Evolutionary conservation across 2,329 filamentous ascomycete genomes (phyloP), one percentile per base, ranked within the genome.

Genomic region (Microsporum ferrugineum): DNA sequence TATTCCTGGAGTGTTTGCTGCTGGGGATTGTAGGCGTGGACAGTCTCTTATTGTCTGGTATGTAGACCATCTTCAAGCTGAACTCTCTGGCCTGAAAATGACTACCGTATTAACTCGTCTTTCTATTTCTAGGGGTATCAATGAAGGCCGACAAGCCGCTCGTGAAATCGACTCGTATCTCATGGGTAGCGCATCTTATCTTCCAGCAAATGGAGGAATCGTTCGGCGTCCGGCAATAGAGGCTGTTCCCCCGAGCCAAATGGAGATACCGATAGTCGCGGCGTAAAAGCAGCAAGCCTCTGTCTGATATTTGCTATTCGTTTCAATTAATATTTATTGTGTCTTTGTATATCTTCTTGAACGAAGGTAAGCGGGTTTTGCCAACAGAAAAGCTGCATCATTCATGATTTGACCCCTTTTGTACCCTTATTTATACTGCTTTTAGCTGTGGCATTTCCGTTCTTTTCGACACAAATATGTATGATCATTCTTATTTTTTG

Each of bases 1-100:
- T 72, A 75, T 96, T 29, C 82, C 88, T 14, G 92, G 91, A 65
- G 86, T 96, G 59, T 96, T 96, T 74, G 91, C 92, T 63, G 92
- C 92, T 64, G 92, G 92, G 77, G 92, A 97, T 76, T 96, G 92
- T 76, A 88, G 91, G 64, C 88, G 92, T 71, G 92, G 92, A 61
- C 92, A 97, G 78, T 95, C 90, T 61, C 80, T 97, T 62, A 96
- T 97, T 76, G 91, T 97, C 66, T 97, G 91, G 90, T 88, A 82
- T 82, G 85, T 80, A 41, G 31, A 43, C 33, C 27, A 12, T 2
- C 8, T 51, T 29, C 45, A 33, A 31, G 27, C 49, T 47, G 17
- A 23, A 8, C 2, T n/a, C 14, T 36, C 4, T 41, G n/a, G 34
- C 29, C 5, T 43, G n/a, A 31, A 17, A 4, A 33, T 27, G 27